Evolutionary conservation across 257 asterid species (phyloP).

Genomic region (Asclepias syriaca): DNA sequence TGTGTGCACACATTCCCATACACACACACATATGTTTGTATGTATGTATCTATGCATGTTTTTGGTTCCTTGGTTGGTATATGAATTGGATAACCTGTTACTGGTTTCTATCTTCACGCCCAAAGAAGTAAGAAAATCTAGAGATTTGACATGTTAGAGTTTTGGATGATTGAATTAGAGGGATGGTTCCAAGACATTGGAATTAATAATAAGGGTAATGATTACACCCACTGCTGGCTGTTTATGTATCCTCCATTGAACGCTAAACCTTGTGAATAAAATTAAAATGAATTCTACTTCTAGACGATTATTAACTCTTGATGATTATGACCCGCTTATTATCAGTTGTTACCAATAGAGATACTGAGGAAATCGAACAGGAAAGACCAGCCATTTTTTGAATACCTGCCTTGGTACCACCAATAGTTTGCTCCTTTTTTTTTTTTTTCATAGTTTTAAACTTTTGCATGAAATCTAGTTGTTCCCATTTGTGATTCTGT

Average conservation of each 20-base stretch:
- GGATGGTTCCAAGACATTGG: not conserved
- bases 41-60: not conserved
- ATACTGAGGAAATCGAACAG: not conserved
- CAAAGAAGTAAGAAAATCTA: not conserved
- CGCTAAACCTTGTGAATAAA: constrained; percentile 21
- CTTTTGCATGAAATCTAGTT: not conserved
- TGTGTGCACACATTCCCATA: not conserved
- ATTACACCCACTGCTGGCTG: constrained; percentile 24
- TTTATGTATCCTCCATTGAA: constrained; percentile 19
- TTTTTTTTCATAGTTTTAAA: not conserved
- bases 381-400: not conserved
- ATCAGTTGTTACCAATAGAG: not conserved
- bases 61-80: not conserved
- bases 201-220: constrained; percentile 16
- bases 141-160: not conserved
- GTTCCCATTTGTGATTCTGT: not conserved
- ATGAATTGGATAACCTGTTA: not conserved
- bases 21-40: too few relatives aligned
- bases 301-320: constrained; percentile 6
- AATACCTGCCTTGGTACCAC: not conserved
- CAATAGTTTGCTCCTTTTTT: not conserved
- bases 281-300: too few relatives aligned
- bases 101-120: not conserved
- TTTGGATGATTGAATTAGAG: not conserved
- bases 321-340: constrained; percentile 25